Conservation (phyloP, 2,329 filamentous ascomycete species). For the Pseudocercospora vitis region DNA sequence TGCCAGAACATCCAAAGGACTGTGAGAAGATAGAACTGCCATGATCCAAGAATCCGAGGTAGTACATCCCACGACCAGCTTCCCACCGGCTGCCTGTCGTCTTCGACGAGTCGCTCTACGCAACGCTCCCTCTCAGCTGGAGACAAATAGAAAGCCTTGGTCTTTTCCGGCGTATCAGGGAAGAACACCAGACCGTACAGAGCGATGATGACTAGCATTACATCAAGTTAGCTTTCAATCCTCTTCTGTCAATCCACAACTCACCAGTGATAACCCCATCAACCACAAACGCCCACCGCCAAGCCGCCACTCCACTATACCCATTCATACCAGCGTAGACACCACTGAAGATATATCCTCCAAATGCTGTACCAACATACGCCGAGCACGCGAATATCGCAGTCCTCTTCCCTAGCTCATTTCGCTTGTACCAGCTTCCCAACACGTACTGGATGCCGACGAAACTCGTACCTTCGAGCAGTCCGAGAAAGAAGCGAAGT, state of each 20-base stretch:
- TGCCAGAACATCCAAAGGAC: conserved; percentile 22
- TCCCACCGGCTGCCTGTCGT: conserved; percentile 16
- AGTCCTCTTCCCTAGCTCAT: conserved; percentile 10
- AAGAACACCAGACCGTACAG: conserved; percentile 18
- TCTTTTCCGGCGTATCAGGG: conserved; percentile 20
- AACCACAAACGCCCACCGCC: conserved; percentile 56
- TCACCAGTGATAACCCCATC: conserved; percentile 53
- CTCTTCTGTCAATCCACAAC: conserved; percentile 39
- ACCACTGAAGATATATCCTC: conserved; percentile 18
- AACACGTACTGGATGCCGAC: conserved; percentile 20
- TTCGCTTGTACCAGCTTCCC: conserved; percentile 14
- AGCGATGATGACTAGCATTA: conserved; percentile 24
- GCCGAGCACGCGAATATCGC: conserved; percentile 16
- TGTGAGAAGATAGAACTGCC: conserved; percentile 20
- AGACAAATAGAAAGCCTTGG: conserved; percentile 18
- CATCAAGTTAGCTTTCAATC: conserved; percentile 42
- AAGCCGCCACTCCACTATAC: conserved; percentile 42
- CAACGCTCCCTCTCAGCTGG: conserved; percentile 14
- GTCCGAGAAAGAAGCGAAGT: conserved; percentile 46
- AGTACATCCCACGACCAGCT: conserved; percentile 15
- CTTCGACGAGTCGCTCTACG: conserved; percentile 15
- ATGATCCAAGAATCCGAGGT: conserved; percentile 11
- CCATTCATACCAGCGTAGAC: conserved; percentile 41
- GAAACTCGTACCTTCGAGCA: conserved; percentile 47
- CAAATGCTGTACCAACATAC: conserved; percentile 17